These are phyloP conservation scores for Trichocladium antarcticum DNA, from an alignment of 495 filamentous ascomycete genomes.

Conservation along the genomic window DNA sequence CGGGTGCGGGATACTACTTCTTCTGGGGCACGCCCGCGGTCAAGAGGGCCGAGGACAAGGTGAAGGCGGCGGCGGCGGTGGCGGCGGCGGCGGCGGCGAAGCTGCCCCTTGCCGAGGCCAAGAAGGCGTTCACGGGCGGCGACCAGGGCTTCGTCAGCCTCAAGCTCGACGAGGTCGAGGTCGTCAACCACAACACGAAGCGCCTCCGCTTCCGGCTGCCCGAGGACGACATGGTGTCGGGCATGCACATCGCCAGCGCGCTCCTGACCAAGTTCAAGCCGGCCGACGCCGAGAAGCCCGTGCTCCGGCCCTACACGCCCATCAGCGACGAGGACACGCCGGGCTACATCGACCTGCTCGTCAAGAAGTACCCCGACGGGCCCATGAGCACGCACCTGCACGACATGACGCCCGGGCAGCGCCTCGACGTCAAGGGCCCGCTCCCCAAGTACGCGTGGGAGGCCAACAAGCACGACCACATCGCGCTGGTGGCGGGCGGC, in stretches of 20 bases:
- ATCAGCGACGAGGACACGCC: constrained; percentile 66
- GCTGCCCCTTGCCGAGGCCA: constrained; percentile 24
- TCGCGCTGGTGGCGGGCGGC: constrained; percentile 85
- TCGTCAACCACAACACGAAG: constrained; percentile 84
- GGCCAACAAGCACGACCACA: constrained; percentile 88
- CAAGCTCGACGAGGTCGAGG: constrained; percentile 64
- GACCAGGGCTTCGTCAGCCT: constrained; percentile 77
- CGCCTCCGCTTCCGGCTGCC: constrained; percentile 69
- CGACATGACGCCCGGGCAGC: constrained; percentile 65
- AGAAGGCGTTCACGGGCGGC: constrained; percentile 65
- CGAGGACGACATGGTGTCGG: constrained; percentile 72
- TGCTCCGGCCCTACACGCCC: constrained; percentile 87
- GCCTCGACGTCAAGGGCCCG: constrained; percentile 84
- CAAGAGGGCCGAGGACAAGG: constrained; percentile 41
- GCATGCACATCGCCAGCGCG: constrained; percentile 69
- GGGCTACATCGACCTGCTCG: constrained; percentile 76
- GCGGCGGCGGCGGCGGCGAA: no score
- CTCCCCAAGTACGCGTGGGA: constrained; percentile 88
- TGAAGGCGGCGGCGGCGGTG: constrained; percentile 37
- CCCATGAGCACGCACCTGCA: constrained; percentile 87
- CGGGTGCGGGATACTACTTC: constrained; percentile 45
- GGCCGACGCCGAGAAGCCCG: constrained; percentile 63
- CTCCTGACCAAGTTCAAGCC: constrained; percentile 81
- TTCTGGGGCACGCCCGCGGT: constrained; percentile 35
- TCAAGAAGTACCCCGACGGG: constrained; percentile 83